Evolutionary conservation across 768 basidiomycete species (phyloP).

Genomic region (Trametes meyenii): DNA sequence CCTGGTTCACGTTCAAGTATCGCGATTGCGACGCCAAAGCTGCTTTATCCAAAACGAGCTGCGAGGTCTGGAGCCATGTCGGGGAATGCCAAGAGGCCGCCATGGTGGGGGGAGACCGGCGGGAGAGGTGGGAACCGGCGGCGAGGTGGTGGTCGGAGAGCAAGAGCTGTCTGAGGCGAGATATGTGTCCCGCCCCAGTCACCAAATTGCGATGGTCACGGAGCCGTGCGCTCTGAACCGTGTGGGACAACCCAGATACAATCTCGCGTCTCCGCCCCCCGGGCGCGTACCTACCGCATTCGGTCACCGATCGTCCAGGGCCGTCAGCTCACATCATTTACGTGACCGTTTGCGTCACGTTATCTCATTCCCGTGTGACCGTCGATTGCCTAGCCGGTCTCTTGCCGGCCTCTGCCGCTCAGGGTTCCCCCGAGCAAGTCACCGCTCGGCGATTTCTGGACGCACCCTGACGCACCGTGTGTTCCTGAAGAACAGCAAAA

Average conservation of each 20-base stretch:
- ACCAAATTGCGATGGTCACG: constrained; percentile 1
- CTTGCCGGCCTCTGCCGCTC: neutral
- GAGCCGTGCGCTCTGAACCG: constrained; percentile 7
- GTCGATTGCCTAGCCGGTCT: neutral
- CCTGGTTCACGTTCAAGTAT: neutral
- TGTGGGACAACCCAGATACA: constrained; percentile 9
- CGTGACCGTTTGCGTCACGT: constrained; percentile 5
- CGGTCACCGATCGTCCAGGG: neutral
- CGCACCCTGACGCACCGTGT: too few species aligned
- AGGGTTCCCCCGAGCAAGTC: neutral
- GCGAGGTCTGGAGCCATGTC: constrained; percentile 13
- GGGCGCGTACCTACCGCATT: neutral
- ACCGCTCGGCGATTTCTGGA: too few species aligned
- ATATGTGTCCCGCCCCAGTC: constrained; percentile 9
- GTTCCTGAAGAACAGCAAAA: too few species aligned
- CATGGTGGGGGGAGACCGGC: constrained; percentile 1
- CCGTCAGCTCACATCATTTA: constrained; percentile 4
- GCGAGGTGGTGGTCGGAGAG: neutral
- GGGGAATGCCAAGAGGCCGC: constrained; percentile 17
- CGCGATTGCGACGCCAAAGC: neutral
- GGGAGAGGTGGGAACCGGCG: neutral
- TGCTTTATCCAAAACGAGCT: constrained; percentile 12
- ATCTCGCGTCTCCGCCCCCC: neutral
- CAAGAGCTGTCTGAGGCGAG: constrained; percentile 2
- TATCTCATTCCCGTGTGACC: neutral